Evolutionary conservation across 768 basidiomycete species (phyloP), one percentile per base, ranked within the genome.

Genomic region (Pluteus cervinus): DNA sequence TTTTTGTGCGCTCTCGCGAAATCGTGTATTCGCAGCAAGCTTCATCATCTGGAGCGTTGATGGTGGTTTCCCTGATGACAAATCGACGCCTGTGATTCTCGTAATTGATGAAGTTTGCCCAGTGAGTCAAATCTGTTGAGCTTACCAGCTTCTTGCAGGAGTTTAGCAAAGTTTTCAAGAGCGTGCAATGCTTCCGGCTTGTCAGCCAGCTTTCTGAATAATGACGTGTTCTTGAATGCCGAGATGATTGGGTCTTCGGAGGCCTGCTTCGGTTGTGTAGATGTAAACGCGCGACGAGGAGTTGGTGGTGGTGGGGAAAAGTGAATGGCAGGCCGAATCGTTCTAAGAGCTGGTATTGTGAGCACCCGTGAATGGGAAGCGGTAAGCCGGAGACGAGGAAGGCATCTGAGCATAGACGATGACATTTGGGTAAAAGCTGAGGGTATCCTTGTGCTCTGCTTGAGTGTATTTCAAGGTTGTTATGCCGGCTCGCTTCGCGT

Each of bases 1-100:
- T 26, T 57, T 58, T 44, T 61, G 61, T 21, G 69, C 63, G 17
- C 67, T 71, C 28, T 55, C 61, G 39, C 71, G 62, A 41, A 83
- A 79, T 40, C 75, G 74, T 1, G 71, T 48, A 43, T 66, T 76
- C 21, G 66, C 54, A 18, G 71, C 58, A 33, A 85, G 60, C 44
- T 69, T 75, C 39, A 81, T 55, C 61, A 82, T 62, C 41, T 77
- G 69, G 37, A 71, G 55, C 7, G 62, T 59, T 7, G 76, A 71
- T 9, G 75, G 74, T 7, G 61, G 57, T 32, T 58, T 57, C 9
- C 69, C 69, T 1, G 60, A 47, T 12, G 64, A 49, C 23, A 66
- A 37, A 43, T 79, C 73, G 32, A 80, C 47, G 9, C 75, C 80
- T 81, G 42, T 22, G 25, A 12, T 25, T 28, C 30, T n/a, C n/a